Base-by-base conservation (phyloP, 192 early-diverging fungal genomes). In the Kickxella alabastrina region DNA sequence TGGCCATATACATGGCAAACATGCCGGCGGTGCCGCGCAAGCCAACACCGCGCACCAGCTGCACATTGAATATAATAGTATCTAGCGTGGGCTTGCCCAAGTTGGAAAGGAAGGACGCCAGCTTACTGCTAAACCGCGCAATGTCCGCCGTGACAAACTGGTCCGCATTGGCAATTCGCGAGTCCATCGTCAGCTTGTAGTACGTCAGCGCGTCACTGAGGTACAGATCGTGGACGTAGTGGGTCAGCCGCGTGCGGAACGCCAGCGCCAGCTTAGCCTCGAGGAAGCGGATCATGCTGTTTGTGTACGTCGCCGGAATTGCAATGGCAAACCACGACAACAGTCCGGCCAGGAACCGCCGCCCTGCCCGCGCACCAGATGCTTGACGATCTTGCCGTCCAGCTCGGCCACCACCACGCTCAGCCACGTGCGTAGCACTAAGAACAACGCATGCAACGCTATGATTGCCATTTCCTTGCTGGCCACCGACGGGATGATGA, bases 41-140 rank as follows among this genome's bases (percentile, higher is more conserved):
- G 17, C 93, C 97, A 41, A 97, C 90, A 61, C 82, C 91, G 37
- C 82, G 81, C 31, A 86, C 79, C 35, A 98, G 78, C 80, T 95
- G 92, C 27, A 82, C 74, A 61, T 93, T 93, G 82, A 90, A 99
- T 43, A 98, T 87, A 23, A 97, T 78, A 4, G 88, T 86, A 67
- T 99, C 97, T 9, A 99, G 80, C 5, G 92, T 82, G 19, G 97
- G 97, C 62, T 99, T 99, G 25, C 90, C 91, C 18, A 95, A 78
- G 60, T 95, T 96, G 31, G 88, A 91, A 72, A 96, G 92, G 34
- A 99, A 80, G 44, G 85, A 83, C 12, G 92, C 80, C 25, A 92
- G 75, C 24, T 88, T 87, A 31, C 81, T 81, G 62, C 91, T 91
- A 78, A 99, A 99, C 48, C 90, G 91, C 62, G 82, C 85, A 38